A percentile compares a stretch with the other conserved stretches of the same genome.
These are phyloP conservation scores for Ilyonectria mors-panacis DNA, from an alignment of 2,329 filamentous ascomycete genomes.

Conservation along the genomic window DNA sequence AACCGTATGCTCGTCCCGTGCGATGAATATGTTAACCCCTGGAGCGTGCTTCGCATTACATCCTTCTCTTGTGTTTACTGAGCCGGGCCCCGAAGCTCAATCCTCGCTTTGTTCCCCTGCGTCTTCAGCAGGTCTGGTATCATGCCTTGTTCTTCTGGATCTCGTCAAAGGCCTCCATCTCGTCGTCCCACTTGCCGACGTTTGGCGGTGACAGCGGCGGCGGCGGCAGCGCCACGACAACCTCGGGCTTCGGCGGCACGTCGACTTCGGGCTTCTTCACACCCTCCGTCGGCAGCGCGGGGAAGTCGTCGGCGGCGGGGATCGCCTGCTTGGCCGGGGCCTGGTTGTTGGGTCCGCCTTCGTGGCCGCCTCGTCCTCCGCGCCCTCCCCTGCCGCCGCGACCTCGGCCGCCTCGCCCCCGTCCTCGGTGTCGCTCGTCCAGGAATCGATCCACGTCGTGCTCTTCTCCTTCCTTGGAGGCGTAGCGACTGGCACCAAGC, in stretches of 20 bases:
- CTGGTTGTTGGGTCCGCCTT: conserved; percentile 41
- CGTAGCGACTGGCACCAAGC: conserved; percentile 61
- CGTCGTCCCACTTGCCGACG: conserved; percentile 69
- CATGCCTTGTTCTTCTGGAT: conserved; percentile 45
- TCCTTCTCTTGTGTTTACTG: conserved; percentile 17
- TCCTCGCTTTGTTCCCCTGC: not conserved
- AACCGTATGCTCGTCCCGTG: conserved; percentile 26
- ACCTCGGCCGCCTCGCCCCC: conserved; percentile 53
- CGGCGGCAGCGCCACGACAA: conserved; percentile 38
- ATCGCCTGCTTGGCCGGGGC: conserved; percentile 43
- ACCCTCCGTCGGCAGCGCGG: conserved; percentile 51
- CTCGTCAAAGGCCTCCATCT: conserved; percentile 68
- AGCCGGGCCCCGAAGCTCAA: not conserved
- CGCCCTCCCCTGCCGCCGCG: conserved; percentile 54
- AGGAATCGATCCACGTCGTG: conserved; percentile 56
- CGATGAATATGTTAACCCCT: not conserved
- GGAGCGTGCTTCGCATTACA: conserved; percentile 14
- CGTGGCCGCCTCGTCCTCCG: conserved; percentile 50
- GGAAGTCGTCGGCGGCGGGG: conserved; percentile 54
- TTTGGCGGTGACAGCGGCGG: conserved; percentile 49
- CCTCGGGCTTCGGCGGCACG: conserved; percentile 33
- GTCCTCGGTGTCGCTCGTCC: conserved; percentile 53
- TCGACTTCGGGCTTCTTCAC: conserved; percentile 41
- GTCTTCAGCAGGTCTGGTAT: conserved; percentile 1
- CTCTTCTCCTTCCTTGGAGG: conserved; percentile 51